phyloP scores from a whole-genome alignment of 176 grass and related monocot species.

The Urochloa ruziziensis region DNA sequence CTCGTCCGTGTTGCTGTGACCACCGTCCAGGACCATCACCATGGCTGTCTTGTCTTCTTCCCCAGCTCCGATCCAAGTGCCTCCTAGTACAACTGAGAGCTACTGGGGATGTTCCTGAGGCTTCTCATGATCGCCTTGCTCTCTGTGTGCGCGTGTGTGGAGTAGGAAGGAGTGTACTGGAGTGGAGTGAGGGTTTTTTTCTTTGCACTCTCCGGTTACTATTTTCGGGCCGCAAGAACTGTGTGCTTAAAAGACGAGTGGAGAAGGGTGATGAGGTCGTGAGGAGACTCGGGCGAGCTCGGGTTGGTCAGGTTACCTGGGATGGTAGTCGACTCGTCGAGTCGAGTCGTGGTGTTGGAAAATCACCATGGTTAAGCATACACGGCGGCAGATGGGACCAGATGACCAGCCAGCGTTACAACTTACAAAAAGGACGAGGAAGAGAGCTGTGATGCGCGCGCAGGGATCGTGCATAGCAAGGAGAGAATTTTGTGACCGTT shows the following conservation, averaged over 20 bases:
- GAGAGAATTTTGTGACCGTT: neutral
- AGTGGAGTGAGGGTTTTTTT: neutral
- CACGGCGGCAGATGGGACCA: neutral
- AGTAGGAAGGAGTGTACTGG: neutral
- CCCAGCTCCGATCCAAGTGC: conserved; percentile 47
- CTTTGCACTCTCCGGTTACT: neutral
- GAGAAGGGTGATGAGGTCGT: no score
- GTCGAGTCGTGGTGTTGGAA: neutral
- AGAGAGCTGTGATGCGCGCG: neutral
- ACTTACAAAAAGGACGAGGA: neutral
- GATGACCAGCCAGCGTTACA: neutral
- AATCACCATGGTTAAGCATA: conserved; percentile 45
- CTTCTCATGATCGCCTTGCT: conserved; percentile 28
- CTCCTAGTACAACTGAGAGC: conserved; percentile 14
- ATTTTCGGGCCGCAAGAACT: neutral
- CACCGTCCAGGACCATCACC: conserved; percentile 25
- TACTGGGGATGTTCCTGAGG: conserved; percentile 4
- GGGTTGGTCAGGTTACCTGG: neutral
- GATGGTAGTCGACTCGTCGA: neutral
- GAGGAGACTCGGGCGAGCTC: neutral
- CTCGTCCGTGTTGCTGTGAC: neutral
- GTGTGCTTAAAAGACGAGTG: conserved; percentile 21
- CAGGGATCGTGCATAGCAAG: neutral
- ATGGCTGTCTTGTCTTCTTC: conserved; percentile 33
- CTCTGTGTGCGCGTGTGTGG: neutral